phyloP scores from a whole-genome alignment of 441 rosid genomes.

The Arabidopsis hybrid region DNA sequence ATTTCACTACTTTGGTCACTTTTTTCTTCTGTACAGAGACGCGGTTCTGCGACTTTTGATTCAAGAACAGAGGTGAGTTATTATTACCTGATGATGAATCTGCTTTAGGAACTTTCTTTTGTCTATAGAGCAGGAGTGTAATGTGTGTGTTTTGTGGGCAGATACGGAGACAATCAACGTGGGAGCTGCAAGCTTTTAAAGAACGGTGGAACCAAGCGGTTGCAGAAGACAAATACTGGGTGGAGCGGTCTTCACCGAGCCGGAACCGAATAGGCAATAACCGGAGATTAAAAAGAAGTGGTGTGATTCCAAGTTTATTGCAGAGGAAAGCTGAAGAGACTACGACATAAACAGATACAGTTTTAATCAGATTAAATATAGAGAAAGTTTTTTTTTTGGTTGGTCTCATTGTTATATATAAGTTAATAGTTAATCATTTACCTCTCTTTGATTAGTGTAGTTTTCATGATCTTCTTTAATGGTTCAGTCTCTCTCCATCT shows the following conservation, averaged over 20 bases:
- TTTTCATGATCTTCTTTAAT: slow-evolving; percentile 3
- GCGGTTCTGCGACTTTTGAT: slow-evolving; percentile 37
- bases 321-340: slow-evolving; percentile 31
- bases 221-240: slow-evolving; percentile 69
- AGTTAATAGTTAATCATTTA: slow-evolving; percentile 31
- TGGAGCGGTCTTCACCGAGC: slow-evolving; percentile 61
- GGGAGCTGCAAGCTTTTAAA: slow-evolving; percentile 78
- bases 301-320: slow-evolving; percentile 29
- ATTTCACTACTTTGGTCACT: background rate
- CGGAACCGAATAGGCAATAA: slow-evolving; percentile 22
- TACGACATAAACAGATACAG: slow-evolving; percentile 24
- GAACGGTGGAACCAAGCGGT: slow-evolving; percentile 82
- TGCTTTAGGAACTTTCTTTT: background rate
- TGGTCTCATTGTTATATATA: slow-evolving; percentile 25
- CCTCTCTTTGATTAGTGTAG: slow-evolving; percentile 32
- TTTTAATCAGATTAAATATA: slow-evolving; percentile 28
- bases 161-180: slow-evolving; percentile 89
- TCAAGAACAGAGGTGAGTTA: slow-evolving; percentile 42
- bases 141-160: slow-evolving; percentile 35
- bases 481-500: background rate
- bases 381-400: background rate
- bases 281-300: slow-evolving; percentile 32
- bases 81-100: background rate
- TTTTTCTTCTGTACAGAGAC: slow-evolving; percentile 41
- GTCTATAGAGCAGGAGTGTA: background rate